phyloP scores from a whole-genome alignment of 331 rosid genomes.

The Saraca asoca region DNA sequence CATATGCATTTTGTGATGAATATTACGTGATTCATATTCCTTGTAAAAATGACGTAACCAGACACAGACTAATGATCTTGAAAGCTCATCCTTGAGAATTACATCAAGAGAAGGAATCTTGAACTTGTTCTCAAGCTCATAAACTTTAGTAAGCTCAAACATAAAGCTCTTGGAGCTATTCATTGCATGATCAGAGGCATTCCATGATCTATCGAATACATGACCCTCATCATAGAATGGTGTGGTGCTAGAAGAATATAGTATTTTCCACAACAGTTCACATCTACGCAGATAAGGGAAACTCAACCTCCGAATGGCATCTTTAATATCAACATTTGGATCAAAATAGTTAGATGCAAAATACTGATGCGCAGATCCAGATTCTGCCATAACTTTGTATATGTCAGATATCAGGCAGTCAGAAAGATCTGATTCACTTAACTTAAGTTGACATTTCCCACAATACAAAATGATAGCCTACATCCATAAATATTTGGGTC shows the following conservation, averaged over 20 bases:
- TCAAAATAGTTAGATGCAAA: conserved; percentile 62
- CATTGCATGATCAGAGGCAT: conserved; percentile 46
- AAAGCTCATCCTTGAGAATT: conserved; percentile 64
- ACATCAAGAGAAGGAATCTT: conserved; percentile 74
- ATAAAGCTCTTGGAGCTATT: conserved; percentile 44
- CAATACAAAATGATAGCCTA: conserved; percentile 70
- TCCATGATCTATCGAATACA: conserved; percentile 51
- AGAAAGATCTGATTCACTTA: conserved; percentile 45
- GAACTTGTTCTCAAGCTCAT: conserved; percentile 74
- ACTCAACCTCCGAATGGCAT: conserved; percentile 58
- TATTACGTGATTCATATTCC: conserved; percentile 49
- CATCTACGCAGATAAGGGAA: conserved; percentile 93
- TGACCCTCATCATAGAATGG: conserved; percentile 67
- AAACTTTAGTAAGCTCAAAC: conserved; percentile 61
- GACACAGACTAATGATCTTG: conserved; percentile 57
- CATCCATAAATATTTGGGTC: conserved; percentile 36
- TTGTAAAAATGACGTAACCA: conserved; percentile 78
- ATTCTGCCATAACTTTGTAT: conserved; percentile 54
- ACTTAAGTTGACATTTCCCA: conserved; percentile 48
- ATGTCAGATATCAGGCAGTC: conserved; percentile 77
- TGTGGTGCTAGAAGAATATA: conserved; percentile 58
- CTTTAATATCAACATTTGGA: conserved; percentile 58
- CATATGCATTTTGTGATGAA: conserved; percentile 48
- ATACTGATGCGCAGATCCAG: conserved; percentile 50
- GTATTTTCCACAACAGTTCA: conserved; percentile 72